Evolutionary conservation across 2,329 filamentous ascomycete species (phyloP).

Genomic region (Aspergillus sp.): DNA sequence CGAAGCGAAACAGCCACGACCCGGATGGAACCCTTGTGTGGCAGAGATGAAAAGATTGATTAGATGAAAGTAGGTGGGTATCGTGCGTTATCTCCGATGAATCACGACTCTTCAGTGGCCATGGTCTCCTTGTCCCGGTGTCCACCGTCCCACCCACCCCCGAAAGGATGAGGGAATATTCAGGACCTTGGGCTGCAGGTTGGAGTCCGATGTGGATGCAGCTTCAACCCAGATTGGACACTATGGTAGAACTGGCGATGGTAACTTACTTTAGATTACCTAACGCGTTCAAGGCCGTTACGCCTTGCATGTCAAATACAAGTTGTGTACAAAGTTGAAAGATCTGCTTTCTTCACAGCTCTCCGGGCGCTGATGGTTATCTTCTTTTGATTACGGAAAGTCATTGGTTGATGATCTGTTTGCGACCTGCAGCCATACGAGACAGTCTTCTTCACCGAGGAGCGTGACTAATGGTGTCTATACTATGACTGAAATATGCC

Average conservation of each 20-base stretch:
- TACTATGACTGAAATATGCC: too few relatives aligned
- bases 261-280: constrained; percentile 3
- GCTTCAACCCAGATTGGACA: background rate
- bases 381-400: background rate
- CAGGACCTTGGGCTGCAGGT: background rate
- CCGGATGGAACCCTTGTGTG: constrained; percentile 5
- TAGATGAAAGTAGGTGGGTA: constrained; percentile 29
- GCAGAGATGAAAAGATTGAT: constrained; percentile 26
- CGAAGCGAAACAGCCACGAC: background rate
- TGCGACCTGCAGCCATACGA: background rate
- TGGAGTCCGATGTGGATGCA: constrained; percentile 1
- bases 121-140: constrained; percentile 6
- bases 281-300: background rate
- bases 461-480: background rate
- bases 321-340: background rate
- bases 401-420: background rate
- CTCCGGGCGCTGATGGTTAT: background rate
- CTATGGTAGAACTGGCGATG: background rate
- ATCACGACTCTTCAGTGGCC: constrained; percentile 13
- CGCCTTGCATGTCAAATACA: background rate
- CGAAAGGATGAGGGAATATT: constrained; percentile 7
- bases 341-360: background rate
- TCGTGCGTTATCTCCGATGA: constrained; percentile 21
- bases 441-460: background rate
- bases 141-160: constrained; percentile 12